phyloP scores from a whole-genome alignment of 345 rosid genomes.

The Murraya koenigii region DNA sequence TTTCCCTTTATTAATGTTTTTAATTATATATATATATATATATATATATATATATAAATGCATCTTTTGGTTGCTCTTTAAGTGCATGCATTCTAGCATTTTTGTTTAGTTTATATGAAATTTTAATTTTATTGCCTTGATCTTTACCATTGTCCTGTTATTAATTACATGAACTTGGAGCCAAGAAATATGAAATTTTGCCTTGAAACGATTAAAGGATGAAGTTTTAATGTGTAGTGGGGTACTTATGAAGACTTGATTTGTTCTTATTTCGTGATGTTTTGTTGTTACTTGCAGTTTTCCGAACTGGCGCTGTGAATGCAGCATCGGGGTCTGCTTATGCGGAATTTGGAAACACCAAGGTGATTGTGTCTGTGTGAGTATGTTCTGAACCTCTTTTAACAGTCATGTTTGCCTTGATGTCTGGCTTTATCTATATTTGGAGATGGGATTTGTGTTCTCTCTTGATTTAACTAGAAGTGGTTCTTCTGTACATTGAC shows the following conservation, averaged over 20 bases:
- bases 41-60: neutral
- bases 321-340: slow-evolving; percentile 96
- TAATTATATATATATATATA: neutral
- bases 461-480: neutral
- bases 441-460: neutral
- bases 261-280: neutral
- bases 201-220: neutral
- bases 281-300: slow-evolving; percentile 43
- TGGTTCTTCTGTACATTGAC: neutral
- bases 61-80: neutral
- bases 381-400: slow-evolving; percentile 27
- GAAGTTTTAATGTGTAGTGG: neutral
- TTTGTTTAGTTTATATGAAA: neutral
- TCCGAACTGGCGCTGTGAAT: slow-evolving; percentile 80
- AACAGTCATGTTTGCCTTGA: slow-evolving; percentile 1
- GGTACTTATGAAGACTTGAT: neutral
- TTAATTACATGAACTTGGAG: neutral
- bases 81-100: neutral
- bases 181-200: neutral
- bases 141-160: neutral
- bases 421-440: neutral
- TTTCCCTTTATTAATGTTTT: neutral
- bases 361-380: slow-evolving; percentile 97
- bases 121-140: neutral
- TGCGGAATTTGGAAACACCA: slow-evolving; percentile 91